Base-by-base conservation (phyloP, 148 eudicot genomes). In the Vaccinium myrtillus region DNA sequence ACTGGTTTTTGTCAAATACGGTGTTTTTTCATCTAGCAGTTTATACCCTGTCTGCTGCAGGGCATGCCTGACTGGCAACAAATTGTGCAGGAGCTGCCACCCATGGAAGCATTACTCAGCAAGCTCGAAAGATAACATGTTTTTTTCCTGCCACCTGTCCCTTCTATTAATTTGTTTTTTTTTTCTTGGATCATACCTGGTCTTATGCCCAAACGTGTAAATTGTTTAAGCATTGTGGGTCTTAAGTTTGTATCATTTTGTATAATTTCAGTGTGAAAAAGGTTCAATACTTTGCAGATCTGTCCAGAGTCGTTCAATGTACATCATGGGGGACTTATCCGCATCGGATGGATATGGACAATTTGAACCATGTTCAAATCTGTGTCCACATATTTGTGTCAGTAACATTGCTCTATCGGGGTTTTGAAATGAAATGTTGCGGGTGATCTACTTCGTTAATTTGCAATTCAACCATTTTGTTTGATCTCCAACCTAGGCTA, bases 51-150 rank as follows among this genome's bases (percentile, higher is more conserved):
- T 80, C 65, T 32, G 65, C 23, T 80, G 82, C 91, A 97, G 99
- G 97, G 99, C 18, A 93, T 97, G 98, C 98, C 98, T 15, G 98
- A 97, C 88, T 95, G 99, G 98, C 82, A 87, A 87, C 90, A 94
- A 84, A 93, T 97, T 79, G 49, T 93, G 87, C 82, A 92, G 84
- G 98, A 97, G 84, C 90, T 95, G 87, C 98, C 99, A 48, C 86
- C 91, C 65, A 87, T 90, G 94, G 99, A 97, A 10, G 90, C 92
- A 82, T 86, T 95, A 74, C 88, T 97, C 16, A 97, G 98, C 93
- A 93, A 93, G 85, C 95, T 97, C 1, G 99, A 97, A 91, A 97
- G 94, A 89, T 97, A 88, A 90, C 58, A 16, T 13, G 19, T 43
- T 21, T 32, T 11, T 27, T 48, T 16, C 36, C 6, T 12, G 58